Percentiles rank a stretch among this genome's conserved stretches.
Evolutionary conservation across 1,284 basidiomycete genomes (phyloP).

Genomic region (Cryptococcus depauperatus): DNA sequence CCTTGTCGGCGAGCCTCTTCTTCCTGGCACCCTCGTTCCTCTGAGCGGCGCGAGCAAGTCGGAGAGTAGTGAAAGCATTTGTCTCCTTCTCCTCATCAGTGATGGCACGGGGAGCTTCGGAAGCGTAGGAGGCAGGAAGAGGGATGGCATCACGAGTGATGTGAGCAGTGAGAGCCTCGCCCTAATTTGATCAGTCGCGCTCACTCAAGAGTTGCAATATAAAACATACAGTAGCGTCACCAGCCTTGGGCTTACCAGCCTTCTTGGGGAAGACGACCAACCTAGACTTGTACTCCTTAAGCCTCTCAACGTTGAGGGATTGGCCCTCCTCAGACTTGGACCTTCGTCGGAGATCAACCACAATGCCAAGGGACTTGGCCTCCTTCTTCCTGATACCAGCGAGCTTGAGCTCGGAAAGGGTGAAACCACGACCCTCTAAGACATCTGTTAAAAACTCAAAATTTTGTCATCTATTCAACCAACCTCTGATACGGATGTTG

Average conservation of each 20-base stretch:
- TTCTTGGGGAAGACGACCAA: slow-evolving; percentile 89
- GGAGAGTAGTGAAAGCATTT: slow-evolving; percentile 82
- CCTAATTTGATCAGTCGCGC: slow-evolving; percentile 48
- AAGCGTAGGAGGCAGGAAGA: slow-evolving; percentile 59
- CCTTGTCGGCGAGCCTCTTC: slow-evolving; percentile 49
- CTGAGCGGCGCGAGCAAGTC: slow-evolving; percentile 72
- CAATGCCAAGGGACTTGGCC: slow-evolving; percentile 85
- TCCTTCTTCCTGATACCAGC: slow-evolving; percentile 93
- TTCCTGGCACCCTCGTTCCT: slow-evolving; percentile 84
- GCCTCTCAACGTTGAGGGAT: slow-evolving; percentile 86
- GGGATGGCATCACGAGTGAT: slow-evolving; percentile 67
- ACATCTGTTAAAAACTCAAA: neutral
- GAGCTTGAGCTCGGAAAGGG: slow-evolving; percentile 88
- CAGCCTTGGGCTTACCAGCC: slow-evolving; percentile 89
- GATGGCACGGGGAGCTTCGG: slow-evolving; percentile 88
- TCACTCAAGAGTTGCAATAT: neutral
- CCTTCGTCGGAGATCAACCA: slow-evolving; percentile 94
- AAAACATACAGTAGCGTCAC: slow-evolving; percentile 65
- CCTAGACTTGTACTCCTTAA: slow-evolving; percentile 83
- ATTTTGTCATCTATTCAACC: slow-evolving; percentile 9
- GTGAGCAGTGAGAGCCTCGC: slow-evolving; percentile 72
- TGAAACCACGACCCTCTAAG: slow-evolving; percentile 88
- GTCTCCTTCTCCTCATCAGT: slow-evolving; percentile 84
- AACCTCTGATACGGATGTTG: slow-evolving; percentile 86
- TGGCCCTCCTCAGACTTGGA: slow-evolving; percentile 98